Evolutionary conservation across 352 stramenopile genomes (phyloP).

Genomic region (Blastocystis sp.): DNA sequence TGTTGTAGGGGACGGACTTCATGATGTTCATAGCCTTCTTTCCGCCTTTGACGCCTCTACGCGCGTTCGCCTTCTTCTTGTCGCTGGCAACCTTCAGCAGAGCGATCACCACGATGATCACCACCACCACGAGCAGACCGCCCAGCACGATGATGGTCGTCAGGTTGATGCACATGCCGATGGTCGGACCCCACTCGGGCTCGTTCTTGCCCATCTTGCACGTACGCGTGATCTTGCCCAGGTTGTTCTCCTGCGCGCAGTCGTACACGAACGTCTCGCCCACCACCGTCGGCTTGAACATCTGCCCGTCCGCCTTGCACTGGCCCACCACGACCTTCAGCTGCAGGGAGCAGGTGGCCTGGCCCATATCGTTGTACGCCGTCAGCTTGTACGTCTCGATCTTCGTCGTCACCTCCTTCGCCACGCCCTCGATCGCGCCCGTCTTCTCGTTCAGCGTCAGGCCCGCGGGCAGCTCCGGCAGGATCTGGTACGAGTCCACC

Average conservation of each 20-base stretch:
- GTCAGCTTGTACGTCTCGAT: slow-evolving; percentile 44
- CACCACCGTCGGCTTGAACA: slow-evolving; percentile 26
- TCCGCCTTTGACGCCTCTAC: slow-evolving; percentile 50
- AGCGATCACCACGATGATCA: slow-evolving; percentile 23
- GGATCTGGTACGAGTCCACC: slow-evolving; percentile 46
- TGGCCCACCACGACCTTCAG: slow-evolving; percentile 15
- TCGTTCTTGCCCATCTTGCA: slow-evolving; percentile 54
- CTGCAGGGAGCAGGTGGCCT: neutral
- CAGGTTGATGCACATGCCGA: slow-evolving; percentile 43
- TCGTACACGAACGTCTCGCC: slow-evolving; percentile 42
- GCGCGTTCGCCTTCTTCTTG: slow-evolving; percentile 60
- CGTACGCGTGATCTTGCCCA: slow-evolving; percentile 29
- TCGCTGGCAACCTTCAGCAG: slow-evolving; percentile 34
- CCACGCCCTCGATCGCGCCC: slow-evolving; percentile 9
- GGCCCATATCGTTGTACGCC: slow-evolving; percentile 60
- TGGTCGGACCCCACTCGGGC: slow-evolving; percentile 44
- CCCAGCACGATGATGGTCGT: slow-evolving; percentile 19
- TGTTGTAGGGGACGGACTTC: slow-evolving; percentile 63
- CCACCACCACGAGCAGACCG: slow-evolving; percentile 33
- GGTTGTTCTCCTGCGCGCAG: slow-evolving; percentile 16
- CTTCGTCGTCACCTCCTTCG: neutral
- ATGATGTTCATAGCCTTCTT: slow-evolving; percentile 64
- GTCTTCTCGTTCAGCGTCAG: slow-evolving; percentile 51
- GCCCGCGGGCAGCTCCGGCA: slow-evolving; percentile 37
- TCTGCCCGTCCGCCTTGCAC: slow-evolving; percentile 38